phyloP scores from a whole-genome alignment of 2,329 filamentous ascomycete genomes.

The Verticillium alfalfae region DNA sequence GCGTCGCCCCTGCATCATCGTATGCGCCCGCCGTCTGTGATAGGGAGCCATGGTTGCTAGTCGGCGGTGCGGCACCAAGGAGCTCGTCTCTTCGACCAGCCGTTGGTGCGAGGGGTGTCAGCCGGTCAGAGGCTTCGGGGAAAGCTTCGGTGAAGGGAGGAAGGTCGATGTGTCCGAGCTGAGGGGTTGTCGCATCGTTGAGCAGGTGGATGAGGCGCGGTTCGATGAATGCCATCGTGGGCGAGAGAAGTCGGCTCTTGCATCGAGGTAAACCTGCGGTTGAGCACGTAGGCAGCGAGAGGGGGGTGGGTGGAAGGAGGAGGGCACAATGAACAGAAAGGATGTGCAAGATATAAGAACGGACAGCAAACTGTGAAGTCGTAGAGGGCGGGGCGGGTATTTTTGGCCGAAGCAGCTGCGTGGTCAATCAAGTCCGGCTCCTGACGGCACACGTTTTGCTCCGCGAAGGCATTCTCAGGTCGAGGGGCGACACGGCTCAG shows the following conservation, averaged over 20 bases:
- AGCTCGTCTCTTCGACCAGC: conserved; percentile 34
- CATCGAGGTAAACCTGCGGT: background rate
- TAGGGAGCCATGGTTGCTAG: conserved; percentile 6
- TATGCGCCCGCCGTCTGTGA: background rate
- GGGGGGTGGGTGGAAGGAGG: conserved; percentile 2
- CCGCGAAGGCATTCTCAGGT: background rate
- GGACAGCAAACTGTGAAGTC: conserved; percentile 3
- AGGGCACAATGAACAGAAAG: conserved; percentile 4
- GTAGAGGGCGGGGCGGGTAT: background rate
- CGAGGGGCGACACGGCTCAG: background rate
- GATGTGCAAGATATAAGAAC: conserved; percentile 8
- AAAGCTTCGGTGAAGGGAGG: conserved; percentile 43
- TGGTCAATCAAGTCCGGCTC: background rate
- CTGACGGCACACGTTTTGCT: background rate
- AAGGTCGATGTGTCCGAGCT: conserved; percentile 44
- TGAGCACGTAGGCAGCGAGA: conserved; percentile 7
- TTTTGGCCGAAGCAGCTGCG: background rate
- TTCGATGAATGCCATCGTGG: conserved; percentile 61
- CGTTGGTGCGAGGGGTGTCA: conserved; percentile 48
- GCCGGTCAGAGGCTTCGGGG: conserved; percentile 35
- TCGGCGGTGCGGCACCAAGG: conserved; percentile 7
- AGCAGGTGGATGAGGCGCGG: conserved; percentile 61
- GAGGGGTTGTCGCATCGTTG: conserved; percentile 49
- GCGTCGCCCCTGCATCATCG: background rate
- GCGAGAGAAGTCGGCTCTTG: conserved; percentile 10